Conservation (phyloP, 192 early-diverging fungal genomes). For the Entrophospora sp. region DNA sequence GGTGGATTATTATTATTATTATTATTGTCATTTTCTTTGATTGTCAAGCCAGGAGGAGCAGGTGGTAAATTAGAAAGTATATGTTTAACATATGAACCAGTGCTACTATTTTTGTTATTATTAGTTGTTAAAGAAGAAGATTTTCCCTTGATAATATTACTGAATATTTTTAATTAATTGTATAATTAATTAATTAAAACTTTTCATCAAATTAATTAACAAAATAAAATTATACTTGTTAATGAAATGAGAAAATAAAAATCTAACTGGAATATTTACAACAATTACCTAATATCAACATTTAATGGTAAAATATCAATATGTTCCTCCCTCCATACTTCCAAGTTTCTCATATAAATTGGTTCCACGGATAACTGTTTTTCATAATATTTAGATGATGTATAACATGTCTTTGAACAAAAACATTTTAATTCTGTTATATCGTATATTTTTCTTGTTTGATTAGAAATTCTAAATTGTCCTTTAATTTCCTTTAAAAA, state of each 20-base stretch:
- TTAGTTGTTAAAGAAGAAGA: too few species aligned
- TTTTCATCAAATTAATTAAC: too few species aligned
- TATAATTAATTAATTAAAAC: too few species aligned
- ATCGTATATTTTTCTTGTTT: conserved; percentile 71
- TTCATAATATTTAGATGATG: conserved; percentile 58
- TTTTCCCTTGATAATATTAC: too few species aligned
- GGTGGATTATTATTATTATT: conserved; percentile 2
- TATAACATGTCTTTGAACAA: conserved; percentile 65
- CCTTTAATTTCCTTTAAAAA: conserved; percentile 38
- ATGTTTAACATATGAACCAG: conserved; percentile 24
- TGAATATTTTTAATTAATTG: too few species aligned
- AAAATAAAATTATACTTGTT: too few species aligned
- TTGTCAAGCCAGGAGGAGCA: conserved; percentile 11
- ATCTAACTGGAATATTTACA: not conserved
- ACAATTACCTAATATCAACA: conserved; percentile 27
- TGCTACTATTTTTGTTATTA: not conserved
- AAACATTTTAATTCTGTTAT: conserved; percentile 54
- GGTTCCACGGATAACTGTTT: conserved; percentile 71
- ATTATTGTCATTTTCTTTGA: conserved; percentile 19
- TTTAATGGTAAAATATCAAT: conserved; percentile 23
- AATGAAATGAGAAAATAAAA: too few species aligned
- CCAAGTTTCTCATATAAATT: conserved; percentile 50
- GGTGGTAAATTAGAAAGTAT: conserved; percentile 19
- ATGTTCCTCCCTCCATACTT: conserved; percentile 17
- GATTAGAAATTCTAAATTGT: conserved; percentile 61